Percentiles rank a stretch among this genome's conserved stretches.
Conservation (phyloP, 495 filamentous ascomycete species). For the Penicillium longicatenatum region DNA sequence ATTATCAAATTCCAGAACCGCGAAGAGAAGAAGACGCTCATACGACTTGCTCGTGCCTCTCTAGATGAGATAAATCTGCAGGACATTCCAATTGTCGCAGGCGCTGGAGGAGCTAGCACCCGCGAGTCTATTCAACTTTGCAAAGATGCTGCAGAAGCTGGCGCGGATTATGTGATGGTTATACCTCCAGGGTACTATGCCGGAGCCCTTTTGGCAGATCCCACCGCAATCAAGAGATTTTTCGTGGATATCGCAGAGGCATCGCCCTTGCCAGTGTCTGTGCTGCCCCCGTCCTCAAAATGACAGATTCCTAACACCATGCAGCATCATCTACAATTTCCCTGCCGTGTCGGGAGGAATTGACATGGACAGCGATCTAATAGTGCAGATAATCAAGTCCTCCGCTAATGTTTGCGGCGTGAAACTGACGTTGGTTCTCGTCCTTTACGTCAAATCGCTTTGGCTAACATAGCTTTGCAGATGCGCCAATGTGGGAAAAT, state of each 20-base stretch:
- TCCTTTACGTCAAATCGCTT: background rate
- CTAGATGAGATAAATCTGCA: conserved; percentile 1
- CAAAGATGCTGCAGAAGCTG: conserved; percentile 10
- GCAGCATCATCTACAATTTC: conserved; percentile 9
- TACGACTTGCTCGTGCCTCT: background rate
- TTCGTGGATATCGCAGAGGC: conserved; percentile 10
- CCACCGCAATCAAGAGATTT: background rate
- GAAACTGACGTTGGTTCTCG: conserved; percentile 4
- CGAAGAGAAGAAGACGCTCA: background rate
- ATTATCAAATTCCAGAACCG: background rate
- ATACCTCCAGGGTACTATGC: conserved; percentile 9
- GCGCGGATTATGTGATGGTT: conserved; percentile 9
- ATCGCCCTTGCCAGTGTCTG: conserved; percentile 7
- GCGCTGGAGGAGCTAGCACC: conserved; percentile 7
- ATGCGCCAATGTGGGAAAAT: conserved; percentile 10
- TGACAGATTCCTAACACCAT: background rate
- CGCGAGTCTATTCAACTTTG: conserved; percentile 8
- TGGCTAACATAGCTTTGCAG: background rate
- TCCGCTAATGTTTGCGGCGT: conserved; percentile 7
- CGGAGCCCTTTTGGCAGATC: background rate
- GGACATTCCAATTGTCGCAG: conserved; percentile 4
- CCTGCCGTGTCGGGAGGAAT: conserved; percentile 8
- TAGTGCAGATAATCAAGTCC: conserved; percentile 5
- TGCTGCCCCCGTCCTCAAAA: background rate
- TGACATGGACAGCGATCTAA: conserved; percentile 11